Evolutionary conservation across 306 rosid genomes (phyloP), one percentile per base, ranked within the genome.

Genomic region (Adenanthera pavonina): DNA sequence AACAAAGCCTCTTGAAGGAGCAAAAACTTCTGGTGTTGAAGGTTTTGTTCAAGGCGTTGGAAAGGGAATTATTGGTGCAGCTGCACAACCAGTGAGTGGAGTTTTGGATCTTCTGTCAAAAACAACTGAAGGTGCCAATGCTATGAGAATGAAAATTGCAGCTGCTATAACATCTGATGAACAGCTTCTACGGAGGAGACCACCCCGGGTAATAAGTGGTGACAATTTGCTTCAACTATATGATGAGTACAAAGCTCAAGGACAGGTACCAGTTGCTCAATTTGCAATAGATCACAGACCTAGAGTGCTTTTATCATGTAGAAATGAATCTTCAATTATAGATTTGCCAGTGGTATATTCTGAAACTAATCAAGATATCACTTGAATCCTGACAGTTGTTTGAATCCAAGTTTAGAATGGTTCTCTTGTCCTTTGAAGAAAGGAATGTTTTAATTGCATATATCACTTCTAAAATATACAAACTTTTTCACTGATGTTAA

Each of bases 1-100:
- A 74, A 93, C 98, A 73, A 95, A 95, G 85, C 99, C 99, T 82
- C 93, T 95, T 38, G 99, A 95, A 89, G 99, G 99, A 67, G 99
- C 99, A 62, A 95, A 95, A 88, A 13, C 86, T 87, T 95, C 98
- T 74, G 99, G 99, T 34, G 96, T 95, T 33, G 99, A 95, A 90
- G 99, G 99, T 80, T 95, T 95, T 92, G 99, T 95, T 86, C 99
- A 95, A 89, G 99, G 99, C 73, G 97, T 95, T 87, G 99, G 99
- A 64, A 95, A 90, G 89, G 99, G 99, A 75, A 88, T 95, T 78
- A 93, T 95, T 67, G 99, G 99, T 74, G 99, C 94, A 52, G 99
- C 99, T 83, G 98, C 99, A 15, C 99, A 95, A 77, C 99, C 99
- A 64, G 94, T 95, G 76, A 95, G 99, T 74, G 99, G 99, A 68